Base-by-base conservation (phyloP, 345 rosid genomes). In the Ceriops decandra region DNA sequence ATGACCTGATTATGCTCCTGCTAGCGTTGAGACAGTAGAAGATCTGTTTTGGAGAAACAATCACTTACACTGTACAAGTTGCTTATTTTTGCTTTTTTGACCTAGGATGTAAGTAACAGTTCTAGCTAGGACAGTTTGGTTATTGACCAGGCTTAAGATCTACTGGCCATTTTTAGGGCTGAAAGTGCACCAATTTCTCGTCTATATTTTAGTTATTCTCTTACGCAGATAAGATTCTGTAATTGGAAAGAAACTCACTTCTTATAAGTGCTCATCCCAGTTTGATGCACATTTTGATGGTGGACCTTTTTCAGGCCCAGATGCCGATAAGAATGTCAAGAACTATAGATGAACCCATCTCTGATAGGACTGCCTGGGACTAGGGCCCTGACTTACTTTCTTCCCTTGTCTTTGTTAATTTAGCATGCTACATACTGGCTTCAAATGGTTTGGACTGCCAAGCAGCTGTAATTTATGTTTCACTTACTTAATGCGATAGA, bases 161-260 rank as follows among this genome's bases (percentile, higher is more conserved):
- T 58, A 57, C 31, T 13, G 17, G 49, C 49, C 3, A 42, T 15
- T 42, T 42, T 13, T 42, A 15, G 49, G 49, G 15, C 49, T 42
- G 49, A 42, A 42, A 42, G 49, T 13, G 49, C 4, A 2, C 17
- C 49, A 42, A 15, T 42, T 42, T 13, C 49, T 13, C 17, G 49
- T 42, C 68, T 17, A 28, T 13, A 38, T 17, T 26, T 57, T 20
- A 26, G 22, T 30, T 7, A 11, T 17, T 54, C 19, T 33, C 35
- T 19, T 27, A 30, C 22, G 1, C 33, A 36, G 54, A 56, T 11
- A 47, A 31, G 65, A 24, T 46, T 24, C 47, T 47, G 24, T 49
- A 21, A 59, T 49, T 31, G 53, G 63, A 49, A 59, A 68, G 51
- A 57, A 24, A 36, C 26, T 36, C 10, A 46, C 36, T 68, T 38